Percentiles rank a stretch among this genome's conserved stretches.
Conservation (phyloP, 176 grass and related monocot species). For the Puya raimondii region DNA sequence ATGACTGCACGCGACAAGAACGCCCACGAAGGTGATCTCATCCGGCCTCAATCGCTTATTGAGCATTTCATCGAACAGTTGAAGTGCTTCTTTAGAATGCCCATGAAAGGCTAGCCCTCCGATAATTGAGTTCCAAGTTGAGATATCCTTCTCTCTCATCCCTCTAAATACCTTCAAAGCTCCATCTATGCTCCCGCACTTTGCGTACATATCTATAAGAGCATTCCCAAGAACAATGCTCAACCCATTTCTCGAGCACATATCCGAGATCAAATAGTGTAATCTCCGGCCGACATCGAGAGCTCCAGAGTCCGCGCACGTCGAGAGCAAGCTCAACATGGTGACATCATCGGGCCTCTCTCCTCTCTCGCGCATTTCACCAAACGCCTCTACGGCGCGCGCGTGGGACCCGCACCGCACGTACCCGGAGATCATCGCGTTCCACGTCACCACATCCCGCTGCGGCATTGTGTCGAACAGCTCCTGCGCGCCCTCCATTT, state of each 20-base stretch:
- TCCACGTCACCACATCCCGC: conserved; percentile 69
- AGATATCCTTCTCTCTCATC: conserved; percentile 59
- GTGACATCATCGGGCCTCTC: conserved; percentile 60
- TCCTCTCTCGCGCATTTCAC: conserved; percentile 51
- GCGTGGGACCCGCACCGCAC: conserved; percentile 39
- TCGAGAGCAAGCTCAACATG: conserved; percentile 60
- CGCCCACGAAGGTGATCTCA: conserved; percentile 75
- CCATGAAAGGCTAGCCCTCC: conserved; percentile 68
- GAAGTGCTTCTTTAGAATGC: conserved; percentile 33
- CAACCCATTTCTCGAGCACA: conserved; percentile 31
- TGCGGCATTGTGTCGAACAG: conserved; percentile 51
- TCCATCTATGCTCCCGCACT: conserved; percentile 59
- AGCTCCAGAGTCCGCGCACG: conserved; percentile 41
- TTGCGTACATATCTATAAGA: conserved; percentile 73
- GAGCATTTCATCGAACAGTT: conserved; percentile 60
- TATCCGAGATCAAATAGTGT: conserved; percentile 39
- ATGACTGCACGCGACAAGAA: conserved; percentile 72
- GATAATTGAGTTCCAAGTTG: conserved; percentile 83
- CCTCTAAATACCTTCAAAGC: conserved; percentile 41
- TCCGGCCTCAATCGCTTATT: conserved; percentile 45
- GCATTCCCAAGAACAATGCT: conserved; percentile 49
- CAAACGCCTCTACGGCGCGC: conserved; percentile 47
- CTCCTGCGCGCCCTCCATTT: conserved; percentile 52
- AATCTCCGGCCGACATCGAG: conserved; percentile 48
- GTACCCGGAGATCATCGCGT: conserved; percentile 74